phyloP scores from a whole-genome alignment of 371 early-diverging fungal species.

The Mucor lusitanicus region DNA sequence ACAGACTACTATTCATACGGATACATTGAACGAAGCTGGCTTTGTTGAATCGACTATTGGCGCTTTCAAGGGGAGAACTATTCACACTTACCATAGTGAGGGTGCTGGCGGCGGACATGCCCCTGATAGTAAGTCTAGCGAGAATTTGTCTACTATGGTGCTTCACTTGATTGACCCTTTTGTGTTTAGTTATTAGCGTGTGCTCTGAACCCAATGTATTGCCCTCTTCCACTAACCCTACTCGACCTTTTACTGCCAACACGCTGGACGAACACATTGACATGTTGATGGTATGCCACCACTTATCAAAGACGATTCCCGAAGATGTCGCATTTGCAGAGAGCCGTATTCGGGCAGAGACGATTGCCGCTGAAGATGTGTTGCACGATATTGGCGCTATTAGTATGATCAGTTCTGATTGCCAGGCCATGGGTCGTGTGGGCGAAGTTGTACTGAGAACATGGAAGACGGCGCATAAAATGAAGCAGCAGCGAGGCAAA shows the following conservation, averaged over 20 bases:
- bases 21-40: slow-evolving; percentile 94
- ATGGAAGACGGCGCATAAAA: slow-evolving; percentile 94
- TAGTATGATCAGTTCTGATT: slow-evolving; percentile 87
- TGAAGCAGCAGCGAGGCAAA: slow-evolving; percentile 83
- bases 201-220: slow-evolving; percentile 84
- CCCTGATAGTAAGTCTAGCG: slow-evolving; percentile 65
- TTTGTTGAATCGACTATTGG: slow-evolving; percentile 89
- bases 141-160: no score
- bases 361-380: slow-evolving; percentile 94
- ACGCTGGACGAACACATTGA: slow-evolving; percentile 97
- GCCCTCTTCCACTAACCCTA: slow-evolving; percentile 93
- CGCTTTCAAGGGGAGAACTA: slow-evolving; percentile 88
- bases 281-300: slow-evolving; percentile 98
- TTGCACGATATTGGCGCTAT: slow-evolving; percentile 94
- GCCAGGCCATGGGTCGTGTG: slow-evolving; percentile 94
- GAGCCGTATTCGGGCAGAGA: slow-evolving; percentile 92
- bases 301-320: slow-evolving; percentile 86
- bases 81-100: slow-evolving; percentile 94
- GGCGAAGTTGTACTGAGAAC: slow-evolving; percentile 90
- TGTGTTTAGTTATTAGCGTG: slow-evolving; percentile 66
- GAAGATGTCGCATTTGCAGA: slow-evolving; percentile 98
- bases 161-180: neutral
- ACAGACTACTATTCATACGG: slow-evolving; percentile 87
- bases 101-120: slow-evolving; percentile 97
- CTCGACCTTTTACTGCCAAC: slow-evolving; percentile 88